Percentiles rank a stretch among this genome's conserved stretches.
Evolutionary conservation across 192 early-diverging fungal genomes (phyloP).

Genomic region (Coemansia sp.): DNA sequence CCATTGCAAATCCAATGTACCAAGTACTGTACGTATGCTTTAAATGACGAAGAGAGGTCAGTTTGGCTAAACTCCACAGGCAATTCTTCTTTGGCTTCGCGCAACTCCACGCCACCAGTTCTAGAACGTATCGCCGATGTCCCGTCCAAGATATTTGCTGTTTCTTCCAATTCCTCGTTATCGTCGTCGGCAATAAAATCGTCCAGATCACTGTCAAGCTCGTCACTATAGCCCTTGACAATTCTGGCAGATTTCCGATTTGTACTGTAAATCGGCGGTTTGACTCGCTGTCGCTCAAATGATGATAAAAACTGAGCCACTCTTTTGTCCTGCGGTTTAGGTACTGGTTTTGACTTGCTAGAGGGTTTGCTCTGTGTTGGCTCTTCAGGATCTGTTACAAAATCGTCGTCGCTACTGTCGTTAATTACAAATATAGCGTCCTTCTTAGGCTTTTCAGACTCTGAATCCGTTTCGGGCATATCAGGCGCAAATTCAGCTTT

Average conservation of each 20-base stretch:
- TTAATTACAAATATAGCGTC: constrained; percentile 29
- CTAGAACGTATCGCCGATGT: constrained; percentile 3
- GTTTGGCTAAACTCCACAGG: constrained; percentile 44
- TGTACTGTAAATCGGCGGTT: constrained; percentile 2
- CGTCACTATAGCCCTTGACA: constrained; percentile 25
- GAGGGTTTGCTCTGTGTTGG: neutral
- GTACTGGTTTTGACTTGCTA: too few relatives aligned
- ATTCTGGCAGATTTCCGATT: neutral
- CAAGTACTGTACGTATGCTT: constrained; percentile 43
- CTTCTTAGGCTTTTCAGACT: constrained; percentile 5
- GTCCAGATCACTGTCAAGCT: constrained; percentile 35
- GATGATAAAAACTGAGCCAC: constrained; percentile 15
- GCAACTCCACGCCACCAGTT: constrained; percentile 4
- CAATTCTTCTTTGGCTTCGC: constrained; percentile 15
- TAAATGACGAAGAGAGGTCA: constrained; percentile 45
- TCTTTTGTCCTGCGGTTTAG: neutral
- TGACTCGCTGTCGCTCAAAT: constrained; percentile 24
- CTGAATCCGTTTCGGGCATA: constrained; percentile 37
- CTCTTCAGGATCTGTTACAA: constrained; percentile 37
- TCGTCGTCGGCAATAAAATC: constrained; percentile 46
- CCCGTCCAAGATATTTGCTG: too few relatives aligned
- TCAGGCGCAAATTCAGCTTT: constrained; percentile 5
- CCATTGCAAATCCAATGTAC: constrained; percentile 49
- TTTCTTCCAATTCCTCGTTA: neutral
- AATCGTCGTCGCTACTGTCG: constrained; percentile 43